phyloP scores from a whole-genome alignment of 2,329 filamentous ascomycete species.

The Monilinia laxa region DNA sequence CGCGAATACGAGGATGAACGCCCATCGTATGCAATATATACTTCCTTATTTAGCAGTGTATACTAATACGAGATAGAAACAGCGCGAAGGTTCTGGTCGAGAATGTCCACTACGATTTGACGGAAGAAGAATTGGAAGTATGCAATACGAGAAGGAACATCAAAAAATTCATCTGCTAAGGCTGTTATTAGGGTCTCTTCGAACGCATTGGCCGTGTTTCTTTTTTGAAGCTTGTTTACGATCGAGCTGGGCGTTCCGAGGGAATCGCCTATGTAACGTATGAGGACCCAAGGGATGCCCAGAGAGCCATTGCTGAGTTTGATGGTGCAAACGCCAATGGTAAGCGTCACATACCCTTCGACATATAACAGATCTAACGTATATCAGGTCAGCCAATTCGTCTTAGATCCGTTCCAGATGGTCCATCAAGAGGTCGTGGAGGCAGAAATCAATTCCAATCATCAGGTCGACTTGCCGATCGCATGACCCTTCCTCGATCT shows the following conservation, averaged over 20 bases:
- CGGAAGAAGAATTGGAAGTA: constrained; percentile 79
- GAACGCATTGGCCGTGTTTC: constrained; percentile 69
- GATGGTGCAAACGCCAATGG: constrained; percentile 89
- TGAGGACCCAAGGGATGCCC: constrained; percentile 66
- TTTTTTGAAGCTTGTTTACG: constrained; percentile 73
- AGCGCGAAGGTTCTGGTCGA: constrained; percentile 78
- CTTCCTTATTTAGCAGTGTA: not conserved
- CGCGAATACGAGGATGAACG: constrained; percentile 12
- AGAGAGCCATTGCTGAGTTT: constrained; percentile 73
- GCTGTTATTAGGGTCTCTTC: constrained; percentile 69
- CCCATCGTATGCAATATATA: constrained; percentile 14
- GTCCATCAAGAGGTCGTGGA: constrained; percentile 43
- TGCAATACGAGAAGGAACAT: constrained; percentile 25
- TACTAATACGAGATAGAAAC: constrained; percentile 45
- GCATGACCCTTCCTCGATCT: constrained; percentile 58
- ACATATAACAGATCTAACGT: constrained; percentile 24
- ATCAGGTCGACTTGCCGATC: constrained; percentile 57
- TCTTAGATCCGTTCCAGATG: constrained; percentile 61
- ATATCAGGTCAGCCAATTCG: constrained; percentile 72
- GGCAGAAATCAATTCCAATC: constrained; percentile 59
- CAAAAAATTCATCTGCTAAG: constrained; percentile 23
- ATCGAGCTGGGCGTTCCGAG: constrained; percentile 84
- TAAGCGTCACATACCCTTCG: constrained; percentile 38
- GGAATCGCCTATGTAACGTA: constrained; percentile 85
- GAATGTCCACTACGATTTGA: constrained; percentile 90